These are phyloP conservation scores for Domatiomyces globalis DNA, from an alignment of 2,329 filamentous ascomycete genomes.

Conservation along the genomic window DNA sequence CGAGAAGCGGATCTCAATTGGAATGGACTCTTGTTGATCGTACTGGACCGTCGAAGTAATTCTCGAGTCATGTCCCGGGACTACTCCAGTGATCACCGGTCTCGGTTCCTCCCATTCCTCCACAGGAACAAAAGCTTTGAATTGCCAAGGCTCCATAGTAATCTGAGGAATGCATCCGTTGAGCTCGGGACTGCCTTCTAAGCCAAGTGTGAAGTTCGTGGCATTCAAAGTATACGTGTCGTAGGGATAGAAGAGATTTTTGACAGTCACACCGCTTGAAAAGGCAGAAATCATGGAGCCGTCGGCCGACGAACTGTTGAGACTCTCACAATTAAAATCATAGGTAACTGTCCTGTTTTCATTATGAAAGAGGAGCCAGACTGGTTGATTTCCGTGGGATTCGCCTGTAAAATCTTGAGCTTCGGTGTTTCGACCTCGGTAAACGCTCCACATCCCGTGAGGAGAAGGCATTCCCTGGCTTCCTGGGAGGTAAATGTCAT, in stretches of 20 bases:
- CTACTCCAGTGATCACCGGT: conserved; percentile 38
- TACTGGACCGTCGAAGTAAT: conserved; percentile 27
- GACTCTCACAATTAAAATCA: conserved; percentile 33
- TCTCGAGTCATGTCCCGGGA: conserved; percentile 39
- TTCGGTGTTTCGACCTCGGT: conserved; percentile 28
- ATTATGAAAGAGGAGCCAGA: conserved; percentile 17
- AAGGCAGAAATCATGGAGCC: conserved; percentile 36
- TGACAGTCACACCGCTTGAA: conserved; percentile 32
- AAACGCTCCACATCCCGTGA: conserved; percentile 38
- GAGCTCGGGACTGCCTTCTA: conserved; percentile 25
- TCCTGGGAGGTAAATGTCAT: conserved; percentile 30
- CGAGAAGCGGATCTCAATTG: conserved; percentile 38
- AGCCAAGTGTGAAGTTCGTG: conserved; percentile 25
- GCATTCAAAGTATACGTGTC: conserved; percentile 32
- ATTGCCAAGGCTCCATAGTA: conserved; percentile 36
- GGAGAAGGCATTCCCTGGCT: conserved; percentile 32
- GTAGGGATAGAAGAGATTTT: conserved; percentile 43
- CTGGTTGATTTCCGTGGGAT: conserved; percentile 24
- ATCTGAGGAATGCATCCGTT: conserved; percentile 37
- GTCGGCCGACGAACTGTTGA: conserved; percentile 12
- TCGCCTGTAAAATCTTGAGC: conserved; percentile 30
- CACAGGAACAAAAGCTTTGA: conserved; percentile 38
- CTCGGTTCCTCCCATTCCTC: conserved; percentile 30
- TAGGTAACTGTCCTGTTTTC: conserved; percentile 30
- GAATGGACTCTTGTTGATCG: conserved; percentile 23